Base-by-base conservation (phyloP, 2,329 filamentous ascomycete species). In the Cladorrhinum sp. region DNA sequence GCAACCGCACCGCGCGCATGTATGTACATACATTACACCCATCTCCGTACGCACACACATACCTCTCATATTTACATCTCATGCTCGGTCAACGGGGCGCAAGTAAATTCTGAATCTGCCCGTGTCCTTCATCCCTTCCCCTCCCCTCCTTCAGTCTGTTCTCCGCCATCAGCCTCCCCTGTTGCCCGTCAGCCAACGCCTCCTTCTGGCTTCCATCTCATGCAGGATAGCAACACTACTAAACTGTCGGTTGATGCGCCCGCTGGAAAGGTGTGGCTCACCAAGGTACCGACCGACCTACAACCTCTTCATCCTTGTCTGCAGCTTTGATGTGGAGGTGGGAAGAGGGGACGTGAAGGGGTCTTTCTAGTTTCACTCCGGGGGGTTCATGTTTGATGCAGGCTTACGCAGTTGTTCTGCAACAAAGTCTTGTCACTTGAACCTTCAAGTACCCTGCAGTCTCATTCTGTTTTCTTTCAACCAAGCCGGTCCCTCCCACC, bases 141-240 rank as follows among this genome's bases (percentile, higher is more conserved):
- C 16, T 13, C 5, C 36, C 36, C 16, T n/a, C 16, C 36, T n/a
- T 41, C 57, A 62, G 59, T 59, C 59, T 48, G 61, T 57, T 41
- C 36, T 41, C 36, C 36, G 16, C 16, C 16, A 38, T 57, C 50
- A 50, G 25, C 18, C 61, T n/a, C n/a, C 60, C 60, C 38, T 59
- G 63, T 57, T 58, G 32, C 55, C 36, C 18, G 61, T 61, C 64
- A 59, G 60, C 59, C 60, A 62, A 56, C 62, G 57, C 55, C 60
- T 55, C 53, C 38, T 29, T 56, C 38, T 27, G 50, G 38, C 50
- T 41, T 48, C 48, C 32, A 59, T 25, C 49, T 50, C 49, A 12
- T 24, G 49, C 49, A 24, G 50, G 58, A 23, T 60, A 56, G 38
- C 22, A 55, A 48, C 32, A 45, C 22, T 55, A 32, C 52, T 45